A percentile compares a stretch with the other conserved stretches of the same genome.
Conservation (phyloP, 768 basidiomycete species). For the Trametes maxima region DNA sequence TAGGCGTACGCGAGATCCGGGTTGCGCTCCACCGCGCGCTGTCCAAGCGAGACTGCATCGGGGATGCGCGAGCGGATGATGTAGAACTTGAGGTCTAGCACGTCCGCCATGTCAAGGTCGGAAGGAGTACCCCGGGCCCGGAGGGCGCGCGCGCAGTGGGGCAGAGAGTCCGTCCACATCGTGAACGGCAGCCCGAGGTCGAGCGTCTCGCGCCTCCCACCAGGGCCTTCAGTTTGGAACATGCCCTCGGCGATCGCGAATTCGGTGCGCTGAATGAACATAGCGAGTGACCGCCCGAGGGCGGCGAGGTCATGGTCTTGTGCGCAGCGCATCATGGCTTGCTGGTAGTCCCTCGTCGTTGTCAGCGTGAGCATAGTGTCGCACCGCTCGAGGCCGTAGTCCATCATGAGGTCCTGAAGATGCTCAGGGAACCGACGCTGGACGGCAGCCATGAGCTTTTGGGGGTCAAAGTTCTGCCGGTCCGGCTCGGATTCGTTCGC, state of each 20-base stretch:
- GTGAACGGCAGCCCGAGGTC: slow-evolving; percentile 61
- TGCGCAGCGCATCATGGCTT: slow-evolving; percentile 53
- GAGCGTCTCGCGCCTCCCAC: slow-evolving; percentile 43
- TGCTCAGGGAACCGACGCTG: slow-evolving; percentile 47
- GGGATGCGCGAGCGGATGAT: slow-evolving; percentile 52
- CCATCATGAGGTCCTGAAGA: slow-evolving; percentile 47
- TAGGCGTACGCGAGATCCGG: slow-evolving; percentile 66
- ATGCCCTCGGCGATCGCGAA: slow-evolving; percentile 61
- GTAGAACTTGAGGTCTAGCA: slow-evolving; percentile 62
- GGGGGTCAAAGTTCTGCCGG: slow-evolving; percentile 50
- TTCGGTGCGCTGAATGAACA: slow-evolving; percentile 57
- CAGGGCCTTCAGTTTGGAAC: slow-evolving; percentile 47
- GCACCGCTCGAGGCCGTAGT: slow-evolving; percentile 50
- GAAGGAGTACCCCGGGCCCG: slow-evolving; percentile 42
- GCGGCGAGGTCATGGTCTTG: slow-evolving; percentile 52
- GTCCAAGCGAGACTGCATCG: slow-evolving; percentile 51
- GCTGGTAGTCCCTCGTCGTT: slow-evolving; percentile 47
- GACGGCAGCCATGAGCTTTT: slow-evolving; percentile 45
- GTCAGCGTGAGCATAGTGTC: slow-evolving; percentile 43
- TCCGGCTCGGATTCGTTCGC: slow-evolving; percentile 46
- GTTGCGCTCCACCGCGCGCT: slow-evolving; percentile 51
- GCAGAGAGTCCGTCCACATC: slow-evolving; percentile 60
- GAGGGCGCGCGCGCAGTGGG: slow-evolving; percentile 59
- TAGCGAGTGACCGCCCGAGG: slow-evolving; percentile 52
- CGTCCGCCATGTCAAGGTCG: slow-evolving; percentile 59